These are phyloP conservation scores for Camelina laxa DNA, from an alignment of 345 rosid species.

Conservation along the genomic window DNA sequence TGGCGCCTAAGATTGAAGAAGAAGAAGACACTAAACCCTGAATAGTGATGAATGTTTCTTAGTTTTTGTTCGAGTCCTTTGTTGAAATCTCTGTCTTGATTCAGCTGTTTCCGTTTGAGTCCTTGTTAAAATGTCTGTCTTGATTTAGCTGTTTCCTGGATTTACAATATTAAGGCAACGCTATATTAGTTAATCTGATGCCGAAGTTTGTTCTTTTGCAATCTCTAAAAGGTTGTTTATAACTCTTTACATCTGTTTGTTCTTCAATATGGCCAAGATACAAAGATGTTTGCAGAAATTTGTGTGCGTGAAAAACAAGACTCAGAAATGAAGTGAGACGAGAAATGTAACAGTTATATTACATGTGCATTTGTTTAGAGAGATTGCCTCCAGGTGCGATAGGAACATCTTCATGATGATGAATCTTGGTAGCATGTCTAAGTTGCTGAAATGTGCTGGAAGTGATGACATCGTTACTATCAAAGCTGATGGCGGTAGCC, in stretches of 20 bases:
- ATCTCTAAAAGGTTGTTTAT: background rate
- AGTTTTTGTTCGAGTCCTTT: background rate
- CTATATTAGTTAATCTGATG: background rate
- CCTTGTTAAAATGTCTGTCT: background rate
- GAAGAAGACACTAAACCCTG: slow-evolving; percentile 80
- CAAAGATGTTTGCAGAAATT: background rate
- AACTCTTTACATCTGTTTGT: background rate
- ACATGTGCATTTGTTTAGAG: slow-evolving; percentile 33
- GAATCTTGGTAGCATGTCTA: background rate
- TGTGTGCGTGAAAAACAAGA: slow-evolving; percentile 2
- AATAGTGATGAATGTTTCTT: background rate
- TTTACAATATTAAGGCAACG: background rate
- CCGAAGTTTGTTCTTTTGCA: slow-evolving; percentile 4
- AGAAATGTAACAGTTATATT: background rate
- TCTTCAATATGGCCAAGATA: background rate
- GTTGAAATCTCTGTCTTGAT: background rate
- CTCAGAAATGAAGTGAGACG: background rate
- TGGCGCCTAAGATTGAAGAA: slow-evolving; percentile 99
- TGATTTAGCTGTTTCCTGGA: background rate
- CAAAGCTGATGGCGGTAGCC: background rate
- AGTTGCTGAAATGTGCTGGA: slow-evolving; percentile 5
- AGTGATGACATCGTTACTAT: background rate
- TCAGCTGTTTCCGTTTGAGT: background rate
- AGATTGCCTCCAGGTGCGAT: slow-evolving; percentile 51
- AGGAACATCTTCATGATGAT: background rate